Percentiles rank a stretch among this genome's conserved stretches.
These are phyloP conservation scores for Fusarium sp. DNA, from an alignment of 2,329 filamentous ascomycete genomes.

Conservation along the genomic window DNA sequence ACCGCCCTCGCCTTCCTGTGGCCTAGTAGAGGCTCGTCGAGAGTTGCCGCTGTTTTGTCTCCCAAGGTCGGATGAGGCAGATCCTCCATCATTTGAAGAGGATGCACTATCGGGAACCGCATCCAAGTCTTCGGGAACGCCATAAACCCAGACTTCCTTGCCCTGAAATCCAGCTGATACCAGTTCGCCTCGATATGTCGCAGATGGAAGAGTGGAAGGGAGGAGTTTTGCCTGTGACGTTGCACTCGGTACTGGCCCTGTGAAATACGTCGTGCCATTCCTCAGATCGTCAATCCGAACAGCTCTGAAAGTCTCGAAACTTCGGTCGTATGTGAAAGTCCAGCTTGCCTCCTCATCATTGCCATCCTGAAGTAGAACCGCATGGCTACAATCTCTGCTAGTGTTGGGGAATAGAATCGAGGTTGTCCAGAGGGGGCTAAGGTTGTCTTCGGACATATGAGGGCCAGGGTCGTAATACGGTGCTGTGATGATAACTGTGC, in stretches of 20 bases:
- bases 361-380: slow-evolving; percentile 76
- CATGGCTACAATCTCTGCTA: slow-evolving; percentile 85
- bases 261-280: slow-evolving; percentile 85
- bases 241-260: slow-evolving; percentile 73
- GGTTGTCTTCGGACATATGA: slow-evolving; percentile 75
- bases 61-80: slow-evolving; percentile 45
- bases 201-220: slow-evolving; percentile 79
- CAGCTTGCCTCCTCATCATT: slow-evolving; percentile 77
- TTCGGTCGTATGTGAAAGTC: slow-evolving; percentile 84
- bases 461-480: slow-evolving; percentile 84
- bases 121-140: slow-evolving; percentile 81
- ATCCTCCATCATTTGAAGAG: slow-evolving; percentile 38
- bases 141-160: slow-evolving; percentile 84
- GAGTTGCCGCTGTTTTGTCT: slow-evolving; percentile 52
- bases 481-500: slow-evolving; percentile 83
- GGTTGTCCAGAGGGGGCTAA: slow-evolving; percentile 86
- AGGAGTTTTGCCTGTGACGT: slow-evolving; percentile 71
- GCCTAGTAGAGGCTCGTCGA: slow-evolving; percentile 52
- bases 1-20: slow-evolving; percentile 49
- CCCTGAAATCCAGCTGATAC: slow-evolving; percentile 82
- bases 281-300: slow-evolving; percentile 82
- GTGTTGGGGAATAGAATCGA: slow-evolving; percentile 88
- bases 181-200: slow-evolving; percentile 79
- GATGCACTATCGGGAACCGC: slow-evolving; percentile 65
- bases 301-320: slow-evolving; percentile 83